Evolutionary conservation across 805 yeast species (phyloP).

Genomic region (Metschnikowia amazonensis): DNA sequence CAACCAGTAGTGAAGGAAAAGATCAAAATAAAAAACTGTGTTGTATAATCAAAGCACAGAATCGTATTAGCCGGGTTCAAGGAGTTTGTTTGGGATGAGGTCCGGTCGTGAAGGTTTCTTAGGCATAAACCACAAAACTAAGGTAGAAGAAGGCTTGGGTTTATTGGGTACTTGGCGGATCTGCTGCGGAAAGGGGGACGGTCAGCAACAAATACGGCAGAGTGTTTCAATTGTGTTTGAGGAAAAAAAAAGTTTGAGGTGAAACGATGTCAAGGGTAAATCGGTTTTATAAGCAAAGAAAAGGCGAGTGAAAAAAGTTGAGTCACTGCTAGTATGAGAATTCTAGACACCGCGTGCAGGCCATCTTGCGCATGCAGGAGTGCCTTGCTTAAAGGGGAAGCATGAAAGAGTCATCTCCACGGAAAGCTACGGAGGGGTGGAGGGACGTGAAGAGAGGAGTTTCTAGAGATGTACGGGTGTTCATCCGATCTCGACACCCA

Average conservation of each 20-base stretch:
- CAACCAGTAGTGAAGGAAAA: constrained; percentile 28
- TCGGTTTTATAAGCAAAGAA: background rate
- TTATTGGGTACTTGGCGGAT: background rate
- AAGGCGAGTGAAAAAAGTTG: constrained; percentile 2
- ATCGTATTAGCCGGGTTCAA: constrained; percentile 44
- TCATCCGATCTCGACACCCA: no score
- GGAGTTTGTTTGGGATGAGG: constrained; percentile 25
- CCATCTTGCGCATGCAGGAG: constrained; percentile 2
- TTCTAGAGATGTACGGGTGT: no score
- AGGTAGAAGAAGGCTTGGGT: background rate
- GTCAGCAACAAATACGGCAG: constrained; percentile 1
- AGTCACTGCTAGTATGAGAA: background rate
- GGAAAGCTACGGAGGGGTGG: no score
- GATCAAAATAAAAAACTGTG: background rate
- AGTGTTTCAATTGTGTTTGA: background rate
- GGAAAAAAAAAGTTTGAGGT: background rate
- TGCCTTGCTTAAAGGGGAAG: background rate
- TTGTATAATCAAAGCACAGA: background rate
- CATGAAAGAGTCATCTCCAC: no score
- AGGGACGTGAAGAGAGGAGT: no score
- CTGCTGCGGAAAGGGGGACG: background rate
- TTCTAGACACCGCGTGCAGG: constrained; percentile 2
- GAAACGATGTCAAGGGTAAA: background rate
- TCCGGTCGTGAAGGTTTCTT: constrained; percentile 43
- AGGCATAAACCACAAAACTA: constrained; percentile 35